phyloP scores from a whole-genome alignment of 2,329 filamentous ascomycete species.

The Aspergillus neotritici region DNA sequence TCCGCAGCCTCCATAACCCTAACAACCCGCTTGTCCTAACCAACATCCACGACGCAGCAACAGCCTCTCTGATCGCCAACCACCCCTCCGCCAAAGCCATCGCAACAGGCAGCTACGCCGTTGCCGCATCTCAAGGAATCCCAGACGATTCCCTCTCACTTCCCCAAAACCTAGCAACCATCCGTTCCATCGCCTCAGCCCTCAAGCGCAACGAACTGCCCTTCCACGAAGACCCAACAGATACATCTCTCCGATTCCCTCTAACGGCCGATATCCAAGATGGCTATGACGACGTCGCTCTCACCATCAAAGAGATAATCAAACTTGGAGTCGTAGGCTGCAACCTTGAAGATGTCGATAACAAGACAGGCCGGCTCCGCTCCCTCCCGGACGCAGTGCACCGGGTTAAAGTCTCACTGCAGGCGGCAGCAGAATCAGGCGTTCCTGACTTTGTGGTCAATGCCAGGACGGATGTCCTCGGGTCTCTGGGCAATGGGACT shows the following conservation, averaged over 20 bases:
- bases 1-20: constrained; percentile 47
- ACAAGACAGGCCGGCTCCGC: constrained; percentile 31
- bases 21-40: constrained; percentile 49
- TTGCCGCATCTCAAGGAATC: constrained; percentile 44
- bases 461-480: constrained; percentile 51
- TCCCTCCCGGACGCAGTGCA: constrained; percentile 44
- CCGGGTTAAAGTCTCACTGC: constrained; percentile 37
- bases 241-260: constrained; percentile 7
- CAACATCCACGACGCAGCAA: constrained; percentile 52
- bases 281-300: constrained; percentile 47
- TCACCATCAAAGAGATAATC: constrained; percentile 43
- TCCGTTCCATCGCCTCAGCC: constrained; percentile 42
- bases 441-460: constrained; percentile 54
- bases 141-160: constrained; percentile 48
- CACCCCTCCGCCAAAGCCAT: constrained; percentile 35
- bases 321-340: constrained; percentile 50
- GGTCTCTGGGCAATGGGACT: constrained; percentile 32
- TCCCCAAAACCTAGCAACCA: constrained; percentile 47
- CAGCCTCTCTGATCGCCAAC: constrained; percentile 43
- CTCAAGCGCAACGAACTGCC: constrained; percentile 30
- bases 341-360: constrained; percentile 55
- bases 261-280: constrained; percentile 58
- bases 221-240: constrained; percentile 15
- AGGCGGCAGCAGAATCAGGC: constrained; percentile 39
- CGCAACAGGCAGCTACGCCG: constrained; percentile 49